Conservation (phyloP, 192 early-diverging fungal genomes). For the Backusella circina region DNA sequence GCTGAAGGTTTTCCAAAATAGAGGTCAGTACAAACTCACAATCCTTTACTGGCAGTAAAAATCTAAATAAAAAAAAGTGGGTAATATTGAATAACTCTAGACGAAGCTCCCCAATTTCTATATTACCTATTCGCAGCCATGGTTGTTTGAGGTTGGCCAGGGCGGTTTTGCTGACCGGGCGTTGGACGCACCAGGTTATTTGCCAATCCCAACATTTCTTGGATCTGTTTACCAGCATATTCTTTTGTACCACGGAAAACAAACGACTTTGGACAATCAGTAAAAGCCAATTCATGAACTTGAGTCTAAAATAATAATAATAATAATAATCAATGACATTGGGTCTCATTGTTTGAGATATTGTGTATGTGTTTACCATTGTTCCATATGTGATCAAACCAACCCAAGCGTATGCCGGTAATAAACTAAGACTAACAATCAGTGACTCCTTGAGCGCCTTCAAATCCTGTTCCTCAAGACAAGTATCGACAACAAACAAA, state of each 20-base stretch:
- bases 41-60: conserved; percentile 88
- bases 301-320: conserved; percentile 57
- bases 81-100: not conserved
- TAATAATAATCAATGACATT: not conserved
- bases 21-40: conserved; percentile 96
- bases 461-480: conserved; percentile 91
- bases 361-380: conserved; percentile 64
- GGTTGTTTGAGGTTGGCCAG: conserved; percentile 38
- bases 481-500: conserved; percentile 96
- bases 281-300: conserved; percentile 94
- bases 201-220: conserved; percentile 93
- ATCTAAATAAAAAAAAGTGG: conserved; percentile 43
- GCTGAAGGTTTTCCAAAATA: conserved; percentile 94
- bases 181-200: conserved; percentile 33
- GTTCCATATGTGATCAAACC: conserved; percentile 97
- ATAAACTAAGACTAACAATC: conserved; percentile 83
- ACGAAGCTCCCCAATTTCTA: no score
- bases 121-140: conserved; percentile 54
- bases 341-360: not conserved
- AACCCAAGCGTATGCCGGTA: conserved; percentile 90
- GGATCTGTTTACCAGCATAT: conserved; percentile 91
- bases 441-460: conserved; percentile 94
- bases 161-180: conserved; percentile 19
- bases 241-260: conserved; percentile 98
- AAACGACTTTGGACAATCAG: conserved; percentile 95